A percentile compares a stretch with the other conserved stretches of the same genome.
Evolutionary conservation across 2,329 filamentous ascomycete species (phyloP).

Genomic region (Cercospora janseana): DNA sequence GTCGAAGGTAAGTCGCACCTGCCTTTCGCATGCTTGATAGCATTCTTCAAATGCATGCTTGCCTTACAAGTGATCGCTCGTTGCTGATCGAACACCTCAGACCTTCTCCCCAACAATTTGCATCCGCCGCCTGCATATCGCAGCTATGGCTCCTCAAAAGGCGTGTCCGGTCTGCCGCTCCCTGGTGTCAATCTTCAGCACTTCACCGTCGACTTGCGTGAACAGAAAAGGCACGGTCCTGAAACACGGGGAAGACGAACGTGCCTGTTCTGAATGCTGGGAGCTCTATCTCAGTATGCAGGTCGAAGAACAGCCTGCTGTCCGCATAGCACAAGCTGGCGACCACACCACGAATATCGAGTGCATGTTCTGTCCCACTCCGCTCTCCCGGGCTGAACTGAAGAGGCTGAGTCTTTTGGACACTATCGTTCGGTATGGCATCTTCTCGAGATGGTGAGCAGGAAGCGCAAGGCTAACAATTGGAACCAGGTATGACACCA

Average conservation of each 20-base stretch:
- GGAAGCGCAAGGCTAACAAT: neutral
- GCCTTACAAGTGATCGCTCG: too few relatives aligned
- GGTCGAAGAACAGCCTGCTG: constrained; percentile 6
- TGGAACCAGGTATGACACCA: constrained; percentile 3
- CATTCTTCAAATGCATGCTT: too few relatives aligned
- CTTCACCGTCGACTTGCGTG: neutral
- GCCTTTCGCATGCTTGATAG: too few relatives aligned
- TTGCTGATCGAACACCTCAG: too few relatives aligned
- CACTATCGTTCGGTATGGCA: neutral
- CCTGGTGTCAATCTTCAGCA: neutral
- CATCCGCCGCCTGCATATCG: neutral
- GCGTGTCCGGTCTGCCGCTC: constrained; percentile 13
- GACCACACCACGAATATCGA: constrained; percentile 8
- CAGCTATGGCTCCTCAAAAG: neutral
- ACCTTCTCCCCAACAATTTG: too few relatives aligned
- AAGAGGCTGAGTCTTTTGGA: constrained; percentile 2
- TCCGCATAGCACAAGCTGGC: neutral
- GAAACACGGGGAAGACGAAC: constrained; percentile 1
- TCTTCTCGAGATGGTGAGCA: neutral
- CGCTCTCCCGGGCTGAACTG: neutral
- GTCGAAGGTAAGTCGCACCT: too few relatives aligned
- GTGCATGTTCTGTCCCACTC: constrained; percentile 23
- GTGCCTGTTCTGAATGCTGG: constrained; percentile 26
- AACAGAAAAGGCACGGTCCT: neutral
- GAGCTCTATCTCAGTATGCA: constrained; percentile 21